Evolutionary conservation across 345 rosid species (phyloP).

Genomic region (Lenwebbia sp.): DNA sequence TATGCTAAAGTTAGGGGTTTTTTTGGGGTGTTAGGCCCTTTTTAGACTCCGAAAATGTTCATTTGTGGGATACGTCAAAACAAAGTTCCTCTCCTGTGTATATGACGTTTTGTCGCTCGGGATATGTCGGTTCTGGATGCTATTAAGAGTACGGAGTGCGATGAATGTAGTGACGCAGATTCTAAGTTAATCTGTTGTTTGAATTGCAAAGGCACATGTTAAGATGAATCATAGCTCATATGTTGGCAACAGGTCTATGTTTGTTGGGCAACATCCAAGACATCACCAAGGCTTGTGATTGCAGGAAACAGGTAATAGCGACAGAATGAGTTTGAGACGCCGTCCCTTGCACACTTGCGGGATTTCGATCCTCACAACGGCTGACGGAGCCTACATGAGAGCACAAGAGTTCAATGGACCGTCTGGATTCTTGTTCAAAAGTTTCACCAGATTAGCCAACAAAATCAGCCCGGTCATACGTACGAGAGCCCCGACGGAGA

Average conservation of each 20-base stretch:
- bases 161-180: not conserved
- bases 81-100: not conserved
- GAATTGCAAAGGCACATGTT: not conserved
- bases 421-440: constrained; percentile 4
- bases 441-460: constrained; percentile 1
- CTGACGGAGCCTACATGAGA: constrained; percentile 19
- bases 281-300: not conserved
- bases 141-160: not conserved
- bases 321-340: constrained; percentile 15
- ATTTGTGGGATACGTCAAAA: not conserved
- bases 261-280: not conserved
- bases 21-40: not conserved
- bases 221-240: not conserved
- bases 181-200: not conserved
- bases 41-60: not conserved
- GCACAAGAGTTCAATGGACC: constrained; percentile 22
- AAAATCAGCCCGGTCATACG: constrained; percentile 5
- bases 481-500: too few species aligned
- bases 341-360: constrained; percentile 59
- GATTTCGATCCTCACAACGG: constrained; percentile 18
- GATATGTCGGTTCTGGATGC: not conserved
- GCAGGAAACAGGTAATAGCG: not conserved
- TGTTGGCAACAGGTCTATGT: not conserved
- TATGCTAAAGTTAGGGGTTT: too few species aligned
- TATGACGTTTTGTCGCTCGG: not conserved